Base-by-base conservation (phyloP, 1,284 basidiomycete genomes). In the Trichosporon coremiiforme region DNA sequence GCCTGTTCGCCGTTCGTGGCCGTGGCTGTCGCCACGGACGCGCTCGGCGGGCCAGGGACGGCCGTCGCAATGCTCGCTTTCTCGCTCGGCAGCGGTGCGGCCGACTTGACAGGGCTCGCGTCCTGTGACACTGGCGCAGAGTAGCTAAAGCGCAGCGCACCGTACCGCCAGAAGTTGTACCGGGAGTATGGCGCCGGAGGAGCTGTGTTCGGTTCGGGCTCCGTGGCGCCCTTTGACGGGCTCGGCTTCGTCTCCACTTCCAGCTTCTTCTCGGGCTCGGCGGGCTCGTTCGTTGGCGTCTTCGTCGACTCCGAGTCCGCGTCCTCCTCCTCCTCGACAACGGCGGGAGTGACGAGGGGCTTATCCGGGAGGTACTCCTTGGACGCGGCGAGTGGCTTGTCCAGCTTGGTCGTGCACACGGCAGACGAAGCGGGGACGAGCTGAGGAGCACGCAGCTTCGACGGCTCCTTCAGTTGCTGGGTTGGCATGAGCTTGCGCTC, bases 401-500 rank as follows among this genome's bases (percentile, higher is more conserved):
- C 76, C 47, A 81, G 68, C 2, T 72, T 70, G 0, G 73, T 75
- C 9, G 66, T 47, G 60, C 66, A 64, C 29, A 65, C 20, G 55
- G 65, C 38, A 68, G 57, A 80, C 78, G 5, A 80, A 70, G 66
- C 78, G 77, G 13, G 78, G 74, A 82, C 80, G 0, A 82, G 71
- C 68, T 79, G 78, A 2, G 81, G 78, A 13, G 77, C 31, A 12
- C 69, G 75, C 38, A 70, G 64, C 62, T 71, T 72, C 20, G 62
- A 20, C 4, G 70, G 62, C 35, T 74, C 73, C 53, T 72, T 72
- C 17, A 60, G 66, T 35, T 91, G 81, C 25, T 72, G 74, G n/a
- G 87, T 87, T 4, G 67, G 66, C 9, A 63, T 20, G 17, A 67
- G 50, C 78, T 91, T 89, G 84, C 91, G 92, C 85, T 95, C 93